These are phyloP conservation scores for Mycocentrospora acerina DNA, from an alignment of 2,329 filamentous ascomycete genomes.

Conservation along the genomic window DNA sequence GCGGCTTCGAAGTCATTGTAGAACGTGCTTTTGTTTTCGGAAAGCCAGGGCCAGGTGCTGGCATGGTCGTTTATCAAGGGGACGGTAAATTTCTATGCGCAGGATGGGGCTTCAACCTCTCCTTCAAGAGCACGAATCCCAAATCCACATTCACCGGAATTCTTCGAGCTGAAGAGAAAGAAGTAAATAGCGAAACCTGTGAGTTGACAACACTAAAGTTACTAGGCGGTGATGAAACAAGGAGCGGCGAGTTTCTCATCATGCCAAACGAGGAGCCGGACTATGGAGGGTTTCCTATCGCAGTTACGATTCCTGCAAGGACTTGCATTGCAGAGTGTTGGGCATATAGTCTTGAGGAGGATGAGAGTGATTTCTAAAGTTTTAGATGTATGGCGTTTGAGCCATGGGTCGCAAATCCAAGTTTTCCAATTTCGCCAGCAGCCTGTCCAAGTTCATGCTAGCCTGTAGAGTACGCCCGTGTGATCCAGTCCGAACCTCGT, in stretches of 20 bases:
- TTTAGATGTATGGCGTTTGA: slow-evolving; percentile 4
- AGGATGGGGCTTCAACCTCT: slow-evolving; percentile 50
- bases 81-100: slow-evolving; percentile 47
- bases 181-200: slow-evolving; percentile 40
- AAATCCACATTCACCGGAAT: slow-evolving; percentile 48
- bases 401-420: slow-evolving; percentile 11
- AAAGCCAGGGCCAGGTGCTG: slow-evolving; percentile 43
- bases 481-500: slow-evolving; percentile 17
- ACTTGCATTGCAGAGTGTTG: slow-evolving; percentile 38
- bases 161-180: slow-evolving; percentile 46
- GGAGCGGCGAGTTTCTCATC: slow-evolving; percentile 51
- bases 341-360: slow-evolving; percentile 27
- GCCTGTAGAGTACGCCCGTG: slow-evolving; percentile 15
- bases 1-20: slow-evolving; percentile 42
- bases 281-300: slow-evolving; percentile 59
- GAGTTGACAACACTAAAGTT: slow-evolving; percentile 40
- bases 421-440: slow-evolving; percentile 16
- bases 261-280: slow-evolving; percentile 61
- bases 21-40: slow-evolving; percentile 52
- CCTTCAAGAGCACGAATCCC: slow-evolving; percentile 25
- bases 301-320: slow-evolving; percentile 55
- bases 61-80: slow-evolving; percentile 47
- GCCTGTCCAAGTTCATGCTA: slow-evolving; percentile 14
- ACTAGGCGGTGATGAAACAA: slow-evolving; percentile 51
- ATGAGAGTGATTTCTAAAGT: slow-evolving; percentile 15